Evolutionary conservation across 1,284 basidiomycete genomes (phyloP), one percentile per base, ranked within the genome.

Genomic region (Moesziomyces antarcticus): DNA sequence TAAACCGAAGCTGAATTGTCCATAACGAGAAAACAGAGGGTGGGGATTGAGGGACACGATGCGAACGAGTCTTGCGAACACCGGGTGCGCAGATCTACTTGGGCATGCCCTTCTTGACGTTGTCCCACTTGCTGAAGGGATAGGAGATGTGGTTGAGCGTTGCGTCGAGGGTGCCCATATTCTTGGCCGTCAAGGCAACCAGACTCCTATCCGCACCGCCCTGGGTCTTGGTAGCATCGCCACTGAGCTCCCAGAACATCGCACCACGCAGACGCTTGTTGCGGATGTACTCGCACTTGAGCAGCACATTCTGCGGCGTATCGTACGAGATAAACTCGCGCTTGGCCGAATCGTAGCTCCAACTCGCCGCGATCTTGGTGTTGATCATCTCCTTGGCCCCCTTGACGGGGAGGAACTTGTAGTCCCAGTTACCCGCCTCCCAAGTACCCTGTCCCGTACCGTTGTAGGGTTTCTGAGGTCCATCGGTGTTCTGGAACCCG

Each of bases 271-370:
- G 85, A 0, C 89, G 88, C 81, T 91, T 88, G 47, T 88, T 85
- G 70, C 85, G 86, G 73, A 94, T 93, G 86, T 90, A 94, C 64
- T 88, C 86, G 18, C 91, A 91, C 84, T 94, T 94, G 87, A 87
- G 87, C 56, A 84, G 79, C 2, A 87, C 92, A 3, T 91, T 88
- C 40, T 88, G 85, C 59, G 91, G 91, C 37, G 86, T 88, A 79
- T 94, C 93, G 80, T 89, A 94, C 80, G 91, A 91, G 67, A 94
- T 87, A 88, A 93, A 89, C 84, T 93, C 91, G 68, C 87, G 87
- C 79, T 87, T 90, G 50, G 85, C 75, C 59, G 88, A 87, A 81
- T 93, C 89, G 81, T 91, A 92, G 9, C 89, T 87, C 90, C 90
- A 93, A 78, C 90, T 91, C 20, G 92, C 55, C 87, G 85, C 58